phyloP scores from a whole-genome alignment of 257 asterid genomes.

The Catharanthus roseus region DNA sequence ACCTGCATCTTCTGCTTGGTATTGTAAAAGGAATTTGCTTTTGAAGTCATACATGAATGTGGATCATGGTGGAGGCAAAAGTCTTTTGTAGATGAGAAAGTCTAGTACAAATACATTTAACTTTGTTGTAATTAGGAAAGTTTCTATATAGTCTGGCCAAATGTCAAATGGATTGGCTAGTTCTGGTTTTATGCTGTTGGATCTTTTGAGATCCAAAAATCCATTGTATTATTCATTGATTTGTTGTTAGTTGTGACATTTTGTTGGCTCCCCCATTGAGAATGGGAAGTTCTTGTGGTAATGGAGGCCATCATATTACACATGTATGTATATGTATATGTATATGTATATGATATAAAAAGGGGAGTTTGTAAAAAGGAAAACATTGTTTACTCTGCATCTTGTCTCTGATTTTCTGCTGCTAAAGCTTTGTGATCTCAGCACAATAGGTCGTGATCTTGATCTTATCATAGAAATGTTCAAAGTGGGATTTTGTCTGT shows the following conservation, averaged over 20 bases:
- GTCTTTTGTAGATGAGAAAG: neutral
- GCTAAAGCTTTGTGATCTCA: too few species aligned
- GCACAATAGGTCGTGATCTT: too few species aligned
- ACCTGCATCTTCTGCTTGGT: neutral
- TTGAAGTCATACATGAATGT: too few species aligned
- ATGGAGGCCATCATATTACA: neutral
- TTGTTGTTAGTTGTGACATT: neutral
- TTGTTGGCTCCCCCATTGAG: slow-evolving; percentile 2
- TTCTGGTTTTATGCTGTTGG: neutral
- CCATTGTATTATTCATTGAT: slow-evolving; percentile 7
- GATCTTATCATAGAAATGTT: too few species aligned
- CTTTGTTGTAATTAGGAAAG: neutral
- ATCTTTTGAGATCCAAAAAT: neutral
- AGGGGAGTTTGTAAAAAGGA: too few species aligned
- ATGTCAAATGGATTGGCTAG: neutral
- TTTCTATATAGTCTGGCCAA: neutral
- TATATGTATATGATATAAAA: neutral
- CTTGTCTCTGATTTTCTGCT: too few species aligned
- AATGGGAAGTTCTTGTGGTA: neutral
- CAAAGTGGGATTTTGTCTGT: too few species aligned
- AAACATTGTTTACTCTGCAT: neutral
- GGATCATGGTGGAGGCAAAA: neutral
- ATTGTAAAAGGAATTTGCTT: neutral
- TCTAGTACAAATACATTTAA: neutral
- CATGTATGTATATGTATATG: neutral